Percentiles rank a stretch among this genome's conserved stretches.
Evolutionary conservation across 169 alveolate genomes (phyloP).

Genomic region (Eimeria tenella): DNA sequence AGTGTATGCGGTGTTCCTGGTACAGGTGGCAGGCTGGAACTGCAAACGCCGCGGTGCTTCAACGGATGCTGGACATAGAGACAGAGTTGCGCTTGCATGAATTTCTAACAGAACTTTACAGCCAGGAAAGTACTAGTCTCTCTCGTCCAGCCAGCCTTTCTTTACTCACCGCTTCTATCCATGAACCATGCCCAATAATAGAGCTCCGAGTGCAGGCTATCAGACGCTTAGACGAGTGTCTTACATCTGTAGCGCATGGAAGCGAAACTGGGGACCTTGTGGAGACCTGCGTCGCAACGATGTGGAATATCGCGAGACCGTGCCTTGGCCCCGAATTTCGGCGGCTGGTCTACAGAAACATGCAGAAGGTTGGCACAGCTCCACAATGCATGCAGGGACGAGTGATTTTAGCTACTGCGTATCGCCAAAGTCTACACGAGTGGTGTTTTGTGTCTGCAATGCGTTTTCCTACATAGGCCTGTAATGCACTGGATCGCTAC

Average conservation of each 20-base stretch:
- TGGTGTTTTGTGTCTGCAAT: not conserved
- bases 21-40: conserved; percentile 70
- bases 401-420: not conserved
- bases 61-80: conserved; percentile 54
- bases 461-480: conserved; percentile 26
- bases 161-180: conserved; percentile 28
- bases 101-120: conserved; percentile 54
- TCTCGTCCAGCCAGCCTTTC: not conserved
- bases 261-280: conserved; percentile 68
- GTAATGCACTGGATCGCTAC: conserved; percentile 59
- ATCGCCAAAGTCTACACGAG: not conserved
- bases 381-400: not conserved
- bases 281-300: conserved; percentile 57
- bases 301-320: conserved; percentile 71
- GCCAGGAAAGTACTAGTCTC: conserved; percentile 21
- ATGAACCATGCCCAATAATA: conserved; percentile 48
- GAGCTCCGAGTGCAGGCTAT: conserved; percentile 64
- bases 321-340: conserved; percentile 59
- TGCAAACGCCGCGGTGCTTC: conserved; percentile 44
- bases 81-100: conserved; percentile 61
- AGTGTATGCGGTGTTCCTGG: not conserved
- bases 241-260: conserved; percentile 52
- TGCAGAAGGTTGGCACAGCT: conserved; percentile 56
- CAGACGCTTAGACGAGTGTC: conserved; percentile 67
- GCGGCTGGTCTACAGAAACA: conserved; percentile 31